Evolutionary conservation across 2,329 filamentous ascomycete genomes (phyloP), one percentile per base, ranked within the genome.

Genomic region (Colletotrichum sp.): DNA sequence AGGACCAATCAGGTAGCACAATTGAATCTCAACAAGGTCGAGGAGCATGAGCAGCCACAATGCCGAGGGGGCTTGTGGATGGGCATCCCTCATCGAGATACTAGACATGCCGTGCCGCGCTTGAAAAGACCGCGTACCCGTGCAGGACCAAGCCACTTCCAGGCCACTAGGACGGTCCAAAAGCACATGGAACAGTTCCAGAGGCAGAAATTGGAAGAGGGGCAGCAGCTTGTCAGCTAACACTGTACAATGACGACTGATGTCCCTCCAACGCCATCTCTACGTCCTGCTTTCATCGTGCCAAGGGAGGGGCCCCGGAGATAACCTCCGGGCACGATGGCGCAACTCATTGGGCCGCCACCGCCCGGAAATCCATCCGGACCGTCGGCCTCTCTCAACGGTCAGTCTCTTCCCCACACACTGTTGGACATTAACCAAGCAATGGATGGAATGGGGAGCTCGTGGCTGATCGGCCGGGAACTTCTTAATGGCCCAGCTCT

Each of bases 181-280:
- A 15, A 18, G 62, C n/a, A 26, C 44, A 21, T 52, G 44, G 44
- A 52, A 52, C 44, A 52, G 44, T 64, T 39, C 62, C 62, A 44
- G 34, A 26, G 62, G 21, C 30, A 18, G 34, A 10, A 24, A n/a
- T 18, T 4, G n/a, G 21, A 21, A 36, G 62, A 16, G 49, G 13
- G 28, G 30, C 7, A 59, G 28, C 13, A 15, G 65, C 13, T 39
- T n/a, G 66, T 34, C 15, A 21, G 21, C 64, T 30, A 57, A 52
- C 10, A 26, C 59, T 76, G 70, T 69, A 39, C 64, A 18, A 73
- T 76, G 73, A 73, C 73, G 73, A 68, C 18, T 18, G 13, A 10
- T 26, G 24, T 32, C 59, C 59, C 5, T 64, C 10, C 18, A 10
- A 64, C 65, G 30, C 57, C 28, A 44, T 60, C 7, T 32, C 15